A percentile compares a stretch with the other conserved stretches of the same genome.
These are phyloP conservation scores for Aspergillus pseudoviridinutans DNA, from an alignment of 2,329 filamentous ascomycete genomes.

Conservation along the genomic window DNA sequence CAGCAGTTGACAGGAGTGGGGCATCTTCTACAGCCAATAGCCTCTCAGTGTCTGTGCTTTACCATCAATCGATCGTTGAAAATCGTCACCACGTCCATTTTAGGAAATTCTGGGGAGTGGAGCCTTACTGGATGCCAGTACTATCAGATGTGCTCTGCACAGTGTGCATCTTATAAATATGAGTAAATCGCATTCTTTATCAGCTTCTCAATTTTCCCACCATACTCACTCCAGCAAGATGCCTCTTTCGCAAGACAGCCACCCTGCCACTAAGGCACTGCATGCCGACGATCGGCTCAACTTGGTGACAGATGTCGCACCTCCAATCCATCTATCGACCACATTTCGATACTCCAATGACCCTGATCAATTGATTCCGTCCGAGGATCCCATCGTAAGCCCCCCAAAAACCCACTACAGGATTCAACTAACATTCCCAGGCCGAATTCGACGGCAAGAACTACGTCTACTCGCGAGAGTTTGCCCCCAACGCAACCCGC, in stretches of 20 bases:
- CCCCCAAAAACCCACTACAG: too few relatives aligned
- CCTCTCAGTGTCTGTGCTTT: too few relatives aligned
- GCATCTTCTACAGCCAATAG: neutral
- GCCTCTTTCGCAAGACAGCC: neutral
- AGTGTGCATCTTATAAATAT: neutral
- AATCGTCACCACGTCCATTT: neutral
- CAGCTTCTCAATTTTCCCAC: neutral
- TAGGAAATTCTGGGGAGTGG: neutral
- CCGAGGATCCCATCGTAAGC: too few relatives aligned
- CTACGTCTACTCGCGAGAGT: constrained; percentile 43
- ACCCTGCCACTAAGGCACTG: neutral
- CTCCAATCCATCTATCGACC: too few relatives aligned
- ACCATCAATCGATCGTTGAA: neutral
- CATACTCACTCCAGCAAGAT: neutral
- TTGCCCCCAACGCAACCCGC: constrained; percentile 41
- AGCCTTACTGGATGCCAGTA: neutral
- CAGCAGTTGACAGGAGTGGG: constrained; percentile 1
- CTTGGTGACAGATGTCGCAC: too few relatives aligned
- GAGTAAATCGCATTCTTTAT: neutral
- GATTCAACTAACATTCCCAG: neutral
- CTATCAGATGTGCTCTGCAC: neutral
- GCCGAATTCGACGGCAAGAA: constrained; percentile 1
- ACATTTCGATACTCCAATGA: too few relatives aligned
- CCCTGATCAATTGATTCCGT: too few relatives aligned
- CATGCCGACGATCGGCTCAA: neutral